Evolutionary conservation across 2,329 filamentous ascomycete genomes (phyloP).

Genomic region (Aspergillus pseudotamarii): DNA sequence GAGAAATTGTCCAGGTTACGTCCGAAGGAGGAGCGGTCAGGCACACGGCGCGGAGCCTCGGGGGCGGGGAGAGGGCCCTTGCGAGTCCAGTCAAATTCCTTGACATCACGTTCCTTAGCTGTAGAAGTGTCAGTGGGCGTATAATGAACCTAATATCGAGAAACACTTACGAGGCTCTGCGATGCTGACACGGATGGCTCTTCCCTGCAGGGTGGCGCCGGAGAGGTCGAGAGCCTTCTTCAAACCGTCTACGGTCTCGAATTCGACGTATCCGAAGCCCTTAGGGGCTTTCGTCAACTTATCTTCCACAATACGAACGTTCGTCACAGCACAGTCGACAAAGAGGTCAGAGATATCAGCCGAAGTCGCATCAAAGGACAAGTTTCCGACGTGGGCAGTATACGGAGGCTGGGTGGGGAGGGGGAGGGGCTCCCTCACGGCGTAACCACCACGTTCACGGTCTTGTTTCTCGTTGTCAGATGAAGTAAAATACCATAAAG

Average conservation of each 20-base stretch:
- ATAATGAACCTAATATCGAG: not conserved
- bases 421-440: conserved; percentile 69
- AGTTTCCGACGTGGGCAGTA: conserved; percentile 93
- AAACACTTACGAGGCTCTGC: conserved; percentile 82
- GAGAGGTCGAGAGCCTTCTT: conserved; percentile 87
- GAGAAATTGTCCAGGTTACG: conserved; percentile 58
- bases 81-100: conserved; percentile 91
- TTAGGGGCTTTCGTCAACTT: conserved; percentile 92
- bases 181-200: conserved; percentile 89
- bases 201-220: conserved; percentile 80
- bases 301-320: conserved; percentile 95
- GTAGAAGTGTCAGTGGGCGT: conserved; percentile 37
- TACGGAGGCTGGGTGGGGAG: conserved; percentile 91
- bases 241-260: conserved; percentile 81
- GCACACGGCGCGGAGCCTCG: conserved; percentile 57
- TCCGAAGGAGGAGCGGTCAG: conserved; percentile 59
- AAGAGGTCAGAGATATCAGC: conserved; percentile 87
- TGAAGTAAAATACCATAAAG: conserved; percentile 10
- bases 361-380: conserved; percentile 89
- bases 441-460: conserved; percentile 43
- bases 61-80: conserved; percentile 84
- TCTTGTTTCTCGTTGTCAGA: conserved; percentile 31
- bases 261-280: conserved; percentile 98
- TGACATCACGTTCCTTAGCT: conserved; percentile 85
- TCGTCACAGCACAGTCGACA: conserved; percentile 78